A percentile compares a stretch with the other conserved stretches of the same genome.
Evolutionary conservation across 306 rosid species (phyloP).

Genomic region (Cyamopsis tetragonoloba): DNA sequence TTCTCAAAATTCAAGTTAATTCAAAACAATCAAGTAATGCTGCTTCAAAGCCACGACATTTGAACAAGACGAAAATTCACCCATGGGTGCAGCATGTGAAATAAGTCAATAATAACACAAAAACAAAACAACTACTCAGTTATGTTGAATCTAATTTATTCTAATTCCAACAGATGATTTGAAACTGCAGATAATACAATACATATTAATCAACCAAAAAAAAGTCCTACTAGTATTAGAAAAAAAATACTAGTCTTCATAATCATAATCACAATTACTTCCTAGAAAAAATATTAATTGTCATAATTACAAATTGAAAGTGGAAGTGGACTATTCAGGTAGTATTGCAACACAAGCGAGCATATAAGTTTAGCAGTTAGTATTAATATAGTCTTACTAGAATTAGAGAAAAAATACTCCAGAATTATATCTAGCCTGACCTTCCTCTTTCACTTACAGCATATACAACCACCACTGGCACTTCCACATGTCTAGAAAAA

Average conservation of each 20-base stretch:
- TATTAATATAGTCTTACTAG: neutral
- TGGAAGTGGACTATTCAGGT: neutral
- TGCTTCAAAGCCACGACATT: neutral
- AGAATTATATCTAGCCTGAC: conserved; percentile 16
- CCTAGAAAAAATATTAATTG: neutral
- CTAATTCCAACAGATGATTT: neutral
- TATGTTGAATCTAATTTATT: neutral
- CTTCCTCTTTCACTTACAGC: conserved; percentile 24
- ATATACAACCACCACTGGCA: conserved; percentile 2
- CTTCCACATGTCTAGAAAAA: conserved; percentile 14
- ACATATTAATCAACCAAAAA: neutral
- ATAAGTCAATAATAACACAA: neutral
- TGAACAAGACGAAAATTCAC: neutral
- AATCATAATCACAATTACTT: no score
- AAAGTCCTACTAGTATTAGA: no score
- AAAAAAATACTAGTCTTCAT: no score
- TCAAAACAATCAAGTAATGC: neutral
- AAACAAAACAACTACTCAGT: neutral
- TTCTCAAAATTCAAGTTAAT: conserved; percentile 5
- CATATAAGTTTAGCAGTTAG: neutral
- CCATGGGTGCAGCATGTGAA: neutral
- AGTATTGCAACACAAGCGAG: neutral
- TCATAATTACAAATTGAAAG: neutral
- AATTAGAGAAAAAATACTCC: neutral
- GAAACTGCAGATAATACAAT: neutral